Conservation (phyloP, 1,284 basidiomycete genomes). For the Cryptococcus depauperatus region DNA sequence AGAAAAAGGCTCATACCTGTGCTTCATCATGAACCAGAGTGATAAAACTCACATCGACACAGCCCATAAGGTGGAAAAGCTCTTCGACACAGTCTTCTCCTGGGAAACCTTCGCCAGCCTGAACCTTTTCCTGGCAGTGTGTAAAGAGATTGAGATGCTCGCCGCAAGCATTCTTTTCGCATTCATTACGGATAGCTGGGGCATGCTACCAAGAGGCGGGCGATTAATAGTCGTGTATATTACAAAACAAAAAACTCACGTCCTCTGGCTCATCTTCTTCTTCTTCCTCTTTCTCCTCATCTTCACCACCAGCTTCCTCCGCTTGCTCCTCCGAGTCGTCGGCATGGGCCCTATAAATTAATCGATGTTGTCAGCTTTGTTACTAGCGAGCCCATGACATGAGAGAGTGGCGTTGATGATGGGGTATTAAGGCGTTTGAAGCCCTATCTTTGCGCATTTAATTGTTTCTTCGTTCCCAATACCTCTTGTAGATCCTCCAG, state of each 20-base stretch:
- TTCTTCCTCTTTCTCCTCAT: slow-evolving; percentile 47
- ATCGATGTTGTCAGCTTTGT: neutral
- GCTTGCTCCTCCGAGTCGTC: slow-evolving; percentile 41
- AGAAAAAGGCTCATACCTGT: neutral
- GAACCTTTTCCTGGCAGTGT: slow-evolving; percentile 74
- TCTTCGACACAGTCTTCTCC: slow-evolving; percentile 88
- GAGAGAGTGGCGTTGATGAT: neutral
- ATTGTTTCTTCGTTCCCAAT: neutral
- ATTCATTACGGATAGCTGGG: slow-evolving; percentile 65
- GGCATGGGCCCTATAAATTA: slow-evolving; percentile 40
- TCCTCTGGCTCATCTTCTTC: slow-evolving; percentile 71
- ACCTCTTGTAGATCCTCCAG: neutral
- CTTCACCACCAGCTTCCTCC: slow-evolving; percentile 39
- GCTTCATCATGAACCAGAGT: neutral
- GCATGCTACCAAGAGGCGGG: slow-evolving; percentile 24
- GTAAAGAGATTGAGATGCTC: slow-evolving; percentile 73
- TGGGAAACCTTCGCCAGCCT: slow-evolving; percentile 66
- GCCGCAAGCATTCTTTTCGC: slow-evolving; percentile 62
- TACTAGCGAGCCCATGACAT: neutral
- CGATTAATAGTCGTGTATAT: neutral
- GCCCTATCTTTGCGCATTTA: neutral
- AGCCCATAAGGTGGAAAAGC: slow-evolving; percentile 62
- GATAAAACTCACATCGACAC: slow-evolving; percentile 61
- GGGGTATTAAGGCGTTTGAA: neutral
- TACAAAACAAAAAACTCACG: slow-evolving; percentile 49